Evolutionary conservation across 768 basidiomycete genomes (phyloP).

Genomic region (Lactarius sanguifluus): DNA sequence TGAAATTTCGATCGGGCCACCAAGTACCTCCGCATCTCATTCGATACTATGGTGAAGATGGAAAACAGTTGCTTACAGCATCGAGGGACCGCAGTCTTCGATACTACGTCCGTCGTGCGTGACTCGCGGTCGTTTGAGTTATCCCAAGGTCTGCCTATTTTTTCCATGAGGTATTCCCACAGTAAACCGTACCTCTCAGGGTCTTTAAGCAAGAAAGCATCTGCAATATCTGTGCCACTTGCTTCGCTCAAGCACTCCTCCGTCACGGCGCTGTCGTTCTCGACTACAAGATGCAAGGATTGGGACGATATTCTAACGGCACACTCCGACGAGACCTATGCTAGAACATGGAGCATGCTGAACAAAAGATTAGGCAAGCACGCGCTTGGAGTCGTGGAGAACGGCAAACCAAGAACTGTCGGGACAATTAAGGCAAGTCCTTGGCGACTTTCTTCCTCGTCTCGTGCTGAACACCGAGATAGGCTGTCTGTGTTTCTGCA

Average conservation of each 20-base stretch:
- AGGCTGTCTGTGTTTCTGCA: constrained; percentile 87
- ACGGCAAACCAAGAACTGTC: constrained; percentile 48
- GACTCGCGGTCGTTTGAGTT: constrained; percentile 95
- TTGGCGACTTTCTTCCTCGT: constrained; percentile 8
- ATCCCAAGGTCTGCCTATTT: constrained; percentile 68
- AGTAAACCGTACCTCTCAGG: constrained; percentile 46
- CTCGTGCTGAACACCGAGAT: constrained; percentile 1
- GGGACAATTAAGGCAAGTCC: constrained; percentile 72
- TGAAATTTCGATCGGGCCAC: constrained; percentile 93
- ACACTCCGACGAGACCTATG: constrained; percentile 78
- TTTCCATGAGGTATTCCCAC: background rate
- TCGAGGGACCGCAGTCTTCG: constrained; percentile 87
- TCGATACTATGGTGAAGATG: constrained; percentile 95
- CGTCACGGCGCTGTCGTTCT: constrained; percentile 75
- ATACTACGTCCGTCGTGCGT: constrained; percentile 87
- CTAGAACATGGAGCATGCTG: constrained; percentile 85
- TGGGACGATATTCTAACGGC: constrained; percentile 98
- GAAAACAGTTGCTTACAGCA: constrained; percentile 88
- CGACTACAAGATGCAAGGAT: constrained; percentile 80
- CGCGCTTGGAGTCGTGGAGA: constrained; percentile 58
- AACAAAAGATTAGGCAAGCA: constrained; percentile 81
- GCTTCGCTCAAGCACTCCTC: constrained; percentile 83
- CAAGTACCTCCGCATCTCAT: constrained; percentile 88
- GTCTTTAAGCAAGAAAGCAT: constrained; percentile 79
- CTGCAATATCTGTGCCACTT: constrained; percentile 71